Conservation (phyloP, 1,139 yeast genomes). For the Hyphopichia buzzinii region DNA sequence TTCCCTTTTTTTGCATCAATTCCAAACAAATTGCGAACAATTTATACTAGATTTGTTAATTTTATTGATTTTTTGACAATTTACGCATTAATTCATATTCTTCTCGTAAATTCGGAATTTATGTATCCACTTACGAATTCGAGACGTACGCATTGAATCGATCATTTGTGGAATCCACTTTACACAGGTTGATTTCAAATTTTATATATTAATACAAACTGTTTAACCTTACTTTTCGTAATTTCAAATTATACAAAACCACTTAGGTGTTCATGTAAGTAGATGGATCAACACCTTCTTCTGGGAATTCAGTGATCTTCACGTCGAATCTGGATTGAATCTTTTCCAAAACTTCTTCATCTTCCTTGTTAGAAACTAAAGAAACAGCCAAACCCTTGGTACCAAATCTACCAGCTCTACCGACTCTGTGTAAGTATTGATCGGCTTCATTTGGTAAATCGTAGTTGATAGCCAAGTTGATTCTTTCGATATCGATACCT, state of each 20-base stretch:
- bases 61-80: too few species aligned
- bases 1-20: too few species aligned
- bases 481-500: constrained; percentile 99
- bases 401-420: constrained; percentile 99
- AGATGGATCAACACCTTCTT: constrained; percentile 96
- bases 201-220: constrained; percentile 4
- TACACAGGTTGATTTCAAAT: too few species aligned
- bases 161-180: too few species aligned
- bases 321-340: constrained; percentile 98
- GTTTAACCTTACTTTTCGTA: too few species aligned
- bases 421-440: constrained; percentile 97
- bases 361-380: constrained; percentile 81
- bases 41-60: too few species aligned
- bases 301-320: constrained; percentile 92
- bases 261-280: constrained; percentile 94
- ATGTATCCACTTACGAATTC: too few species aligned
- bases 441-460: constrained; percentile 92
- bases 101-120: too few species aligned
- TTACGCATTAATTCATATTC: too few species aligned
- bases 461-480: constrained; percentile 95
- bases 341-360: constrained; percentile 85
- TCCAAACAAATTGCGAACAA: too few species aligned
- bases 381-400: constrained; percentile 97
- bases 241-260: too few species aligned
- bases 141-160: too few species aligned